Evolutionary conservation across 2,329 filamentous ascomycete genomes (phyloP).

Genomic region (Pestalotiopsis sp.): DNA sequence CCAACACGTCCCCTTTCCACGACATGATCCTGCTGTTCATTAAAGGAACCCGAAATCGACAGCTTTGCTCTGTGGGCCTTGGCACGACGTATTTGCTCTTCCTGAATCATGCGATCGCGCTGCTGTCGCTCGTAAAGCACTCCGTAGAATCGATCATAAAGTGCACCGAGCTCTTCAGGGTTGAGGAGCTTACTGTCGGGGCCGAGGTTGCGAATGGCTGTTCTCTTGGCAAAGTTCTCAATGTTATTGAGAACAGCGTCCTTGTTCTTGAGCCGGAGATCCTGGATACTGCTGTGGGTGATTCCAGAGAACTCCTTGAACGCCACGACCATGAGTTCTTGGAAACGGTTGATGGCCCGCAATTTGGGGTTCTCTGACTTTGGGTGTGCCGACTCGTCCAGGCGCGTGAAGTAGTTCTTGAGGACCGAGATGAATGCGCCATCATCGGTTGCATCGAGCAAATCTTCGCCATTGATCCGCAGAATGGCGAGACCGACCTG

Average conservation of each 20-base stretch:
- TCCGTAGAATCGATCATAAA: slow-evolving; percentile 94
- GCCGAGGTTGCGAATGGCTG: slow-evolving; percentile 91
- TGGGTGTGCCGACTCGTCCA: slow-evolving; percentile 95
- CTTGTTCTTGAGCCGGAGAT: slow-evolving; percentile 89
- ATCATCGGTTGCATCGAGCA: slow-evolving; percentile 90
- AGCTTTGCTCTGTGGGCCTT: slow-evolving; percentile 64
- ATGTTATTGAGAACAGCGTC: slow-evolving; percentile 93
- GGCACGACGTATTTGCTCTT: slow-evolving; percentile 69
- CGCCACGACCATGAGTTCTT: slow-evolving; percentile 98
- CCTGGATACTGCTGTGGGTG: slow-evolving; percentile 88
- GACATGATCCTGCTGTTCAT: slow-evolving; percentile 47
- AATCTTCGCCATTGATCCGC: slow-evolving; percentile 93
- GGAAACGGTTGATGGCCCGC: slow-evolving; percentile 90
- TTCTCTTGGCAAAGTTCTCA: slow-evolving; percentile 95
- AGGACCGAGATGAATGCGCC: slow-evolving; percentile 96
- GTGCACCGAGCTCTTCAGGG: slow-evolving; percentile 80
- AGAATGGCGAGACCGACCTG: slow-evolving; percentile 97
- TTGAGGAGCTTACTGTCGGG: slow-evolving; percentile 92
- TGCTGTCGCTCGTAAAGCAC: slow-evolving; percentile 92
- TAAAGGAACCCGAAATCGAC: slow-evolving; percentile 40
- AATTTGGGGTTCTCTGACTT: slow-evolving; percentile 95
- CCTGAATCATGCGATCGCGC: slow-evolving; percentile 74
- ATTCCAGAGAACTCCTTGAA: slow-evolving; percentile 98
- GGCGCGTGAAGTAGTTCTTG: slow-evolving; percentile 89
- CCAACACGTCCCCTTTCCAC: slow-evolving; percentile 86